phyloP scores from a whole-genome alignment of 805 yeast genomes.

The Isabelozyma rhagii region DNA sequence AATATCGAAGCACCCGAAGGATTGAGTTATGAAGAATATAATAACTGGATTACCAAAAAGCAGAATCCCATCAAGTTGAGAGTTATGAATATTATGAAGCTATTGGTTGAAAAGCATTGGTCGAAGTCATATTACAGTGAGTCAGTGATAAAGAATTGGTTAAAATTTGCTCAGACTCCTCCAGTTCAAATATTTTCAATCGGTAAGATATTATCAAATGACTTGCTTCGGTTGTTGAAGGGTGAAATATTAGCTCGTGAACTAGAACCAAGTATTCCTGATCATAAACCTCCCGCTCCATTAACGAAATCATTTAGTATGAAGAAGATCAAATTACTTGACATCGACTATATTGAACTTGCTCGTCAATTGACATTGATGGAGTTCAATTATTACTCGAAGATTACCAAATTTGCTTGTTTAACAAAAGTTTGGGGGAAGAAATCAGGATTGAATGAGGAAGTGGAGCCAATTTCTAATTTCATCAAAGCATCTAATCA shows the following conservation, averaged over 20 bases:
- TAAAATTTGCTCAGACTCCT: constrained; percentile 20
- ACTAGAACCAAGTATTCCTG: constrained; percentile 23
- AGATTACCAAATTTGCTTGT: constrained; percentile 70
- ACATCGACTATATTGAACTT: constrained; percentile 69
- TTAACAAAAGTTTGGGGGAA: constrained; percentile 75
- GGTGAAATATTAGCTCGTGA: constrained; percentile 29
- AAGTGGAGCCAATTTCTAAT: constrained; percentile 42
- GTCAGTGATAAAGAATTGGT: constrained; percentile 34
- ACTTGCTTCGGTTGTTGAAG: constrained; percentile 20
- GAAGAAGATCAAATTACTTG: constrained; percentile 50
- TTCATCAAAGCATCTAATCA: constrained; percentile 76
- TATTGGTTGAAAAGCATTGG: constrained; percentile 72
- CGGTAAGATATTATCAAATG: constrained; percentile 23
- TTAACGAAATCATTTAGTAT: constrained; percentile 31
- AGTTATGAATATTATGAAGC: constrained; percentile 63
- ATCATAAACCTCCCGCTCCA: constrained; percentile 39
- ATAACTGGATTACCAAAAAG: constrained; percentile 70
- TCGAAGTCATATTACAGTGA: constrained; percentile 53
- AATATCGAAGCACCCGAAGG: constrained; percentile 83
- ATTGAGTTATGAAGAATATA: constrained; percentile 75
- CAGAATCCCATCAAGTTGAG: constrained; percentile 63
- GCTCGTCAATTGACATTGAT: constrained; percentile 84
- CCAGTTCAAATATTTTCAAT: constrained; percentile 21
- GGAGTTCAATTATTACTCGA: constrained; percentile 67
- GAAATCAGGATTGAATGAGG: constrained; percentile 53